Conservation (phyloP, 2,329 filamentous ascomycete species). For the Juglanconis sp. region DNA sequence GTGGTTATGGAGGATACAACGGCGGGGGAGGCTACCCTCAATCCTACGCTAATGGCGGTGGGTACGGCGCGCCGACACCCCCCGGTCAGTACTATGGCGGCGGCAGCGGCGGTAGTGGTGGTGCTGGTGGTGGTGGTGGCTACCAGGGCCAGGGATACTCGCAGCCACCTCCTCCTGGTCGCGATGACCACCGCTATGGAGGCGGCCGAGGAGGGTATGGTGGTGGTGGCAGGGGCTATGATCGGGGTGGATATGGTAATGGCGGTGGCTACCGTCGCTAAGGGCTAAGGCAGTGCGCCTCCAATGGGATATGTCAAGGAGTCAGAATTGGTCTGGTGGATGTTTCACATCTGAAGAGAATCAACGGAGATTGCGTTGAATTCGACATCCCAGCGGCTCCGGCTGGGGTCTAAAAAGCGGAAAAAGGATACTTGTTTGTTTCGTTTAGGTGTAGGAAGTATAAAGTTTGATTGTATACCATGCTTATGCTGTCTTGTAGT, state of each 20-base stretch:
- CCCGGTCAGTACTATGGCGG: constrained; percentile 16
- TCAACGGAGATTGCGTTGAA: too few species aligned
- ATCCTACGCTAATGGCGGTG: constrained; percentile 11
- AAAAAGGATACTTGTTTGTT: too few species aligned
- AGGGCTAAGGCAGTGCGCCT: not conserved
- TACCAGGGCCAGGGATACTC: constrained; percentile 14
- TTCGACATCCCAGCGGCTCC: too few species aligned
- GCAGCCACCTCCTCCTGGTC: constrained; percentile 7
- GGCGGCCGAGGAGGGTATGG: constrained; percentile 14
- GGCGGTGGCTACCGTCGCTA: constrained; percentile 16
- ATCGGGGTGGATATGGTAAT: constrained; percentile 12
- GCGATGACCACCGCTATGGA: constrained; percentile 12
- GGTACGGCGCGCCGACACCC: constrained; percentile 12
- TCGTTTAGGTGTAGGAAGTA: too few species aligned
- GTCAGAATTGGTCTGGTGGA: too few species aligned
- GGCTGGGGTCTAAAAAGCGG: too few species aligned
- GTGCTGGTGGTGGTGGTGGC: not conserved
- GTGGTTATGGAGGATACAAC: constrained; percentile 13
- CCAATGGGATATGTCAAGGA: too few species aligned
- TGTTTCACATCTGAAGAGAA: too few species aligned
- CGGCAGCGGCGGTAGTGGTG: not conserved
- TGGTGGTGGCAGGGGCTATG: constrained; percentile 10
- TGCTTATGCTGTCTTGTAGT: too few species aligned
- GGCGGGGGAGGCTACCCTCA: constrained; percentile 12
- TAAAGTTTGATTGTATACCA: too few species aligned